phyloP scores from a whole-genome alignment of 805 yeast species.

The Hanseniaspora valbyensis region DNA sequence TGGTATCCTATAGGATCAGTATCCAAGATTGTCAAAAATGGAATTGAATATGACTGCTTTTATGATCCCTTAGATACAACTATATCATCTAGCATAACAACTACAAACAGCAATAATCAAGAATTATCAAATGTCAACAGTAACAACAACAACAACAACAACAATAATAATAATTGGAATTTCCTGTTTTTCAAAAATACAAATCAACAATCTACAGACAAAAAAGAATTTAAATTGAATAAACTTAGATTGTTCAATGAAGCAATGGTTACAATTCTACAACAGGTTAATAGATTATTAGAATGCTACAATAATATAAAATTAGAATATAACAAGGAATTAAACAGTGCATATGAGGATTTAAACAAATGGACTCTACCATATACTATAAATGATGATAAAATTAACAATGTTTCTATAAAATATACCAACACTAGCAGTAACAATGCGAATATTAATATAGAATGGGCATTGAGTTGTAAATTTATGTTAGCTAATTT shows the following conservation, averaged over 20 bases:
- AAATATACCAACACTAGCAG: conserved; percentile 54
- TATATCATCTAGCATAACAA: background rate
- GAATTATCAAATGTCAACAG: background rate
- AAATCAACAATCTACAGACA: background rate
- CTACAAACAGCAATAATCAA: background rate
- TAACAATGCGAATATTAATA: conserved; percentile 36
- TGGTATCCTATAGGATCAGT: conserved; percentile 23
- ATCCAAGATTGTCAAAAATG: conserved; percentile 10
- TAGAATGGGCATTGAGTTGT: conserved; percentile 86
- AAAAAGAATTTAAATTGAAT: background rate
- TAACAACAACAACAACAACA: background rate
- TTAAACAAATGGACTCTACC: conserved; percentile 37
- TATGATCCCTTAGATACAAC: conserved; percentile 6
- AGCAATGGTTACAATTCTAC: background rate
- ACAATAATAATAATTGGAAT: conserved; percentile 8
- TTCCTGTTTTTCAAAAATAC: conserved; percentile 10
- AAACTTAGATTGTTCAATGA: conserved; percentile 5
- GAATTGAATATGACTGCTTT: conserved; percentile 7
- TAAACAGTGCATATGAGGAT: conserved; percentile 38
- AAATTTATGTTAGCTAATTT: conserved; percentile 65
- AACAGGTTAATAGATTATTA: background rate
- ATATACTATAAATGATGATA: conserved; percentile 56
- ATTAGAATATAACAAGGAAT: background rate
- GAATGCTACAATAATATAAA: conserved; percentile 5
- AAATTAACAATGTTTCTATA: conserved; percentile 69